Conservation (phyloP, 2,329 filamentous ascomycete genomes). For the Sphaerulina populicola region DNA sequence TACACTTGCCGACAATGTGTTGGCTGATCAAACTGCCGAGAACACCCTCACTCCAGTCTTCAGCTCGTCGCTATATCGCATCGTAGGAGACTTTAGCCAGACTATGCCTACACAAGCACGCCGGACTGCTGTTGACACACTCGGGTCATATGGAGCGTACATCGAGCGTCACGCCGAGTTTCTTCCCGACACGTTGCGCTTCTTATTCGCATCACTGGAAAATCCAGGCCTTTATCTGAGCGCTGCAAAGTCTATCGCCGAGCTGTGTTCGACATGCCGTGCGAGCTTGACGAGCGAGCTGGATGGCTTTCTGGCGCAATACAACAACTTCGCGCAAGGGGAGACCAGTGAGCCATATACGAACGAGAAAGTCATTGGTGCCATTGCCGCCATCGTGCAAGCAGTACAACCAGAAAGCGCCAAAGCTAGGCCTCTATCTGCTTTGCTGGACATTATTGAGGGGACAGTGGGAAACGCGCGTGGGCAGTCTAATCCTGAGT, state of each 20-base stretch:
- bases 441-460: constrained; percentile 55
- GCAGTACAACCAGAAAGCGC: constrained; percentile 53
- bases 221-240: constrained; percentile 52
- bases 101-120: constrained; percentile 55
- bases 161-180: constrained; percentile 62
- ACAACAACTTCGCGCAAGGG: constrained; percentile 53
- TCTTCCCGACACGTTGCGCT: constrained; percentile 61
- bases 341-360: constrained; percentile 58
- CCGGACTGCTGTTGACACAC: constrained; percentile 60
- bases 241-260: constrained; percentile 65
- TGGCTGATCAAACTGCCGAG: constrained; percentile 52
- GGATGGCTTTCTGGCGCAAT: constrained; percentile 61
- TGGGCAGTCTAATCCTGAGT: constrained; percentile 34
- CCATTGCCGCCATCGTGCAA: constrained; percentile 67
- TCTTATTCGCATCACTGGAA: constrained; percentile 63
- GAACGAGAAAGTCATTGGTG: constrained; percentile 65
- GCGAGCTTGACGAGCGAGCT: constrained; percentile 59
- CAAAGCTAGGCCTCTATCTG: constrained; percentile 48
- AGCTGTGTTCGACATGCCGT: constrained; percentile 68
- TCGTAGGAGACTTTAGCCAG: constrained; percentile 38
- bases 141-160: constrained; percentile 67
- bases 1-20: constrained; percentile 57
- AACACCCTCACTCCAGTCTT: constrained; percentile 55
- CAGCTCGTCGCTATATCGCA: constrained; percentile 50
- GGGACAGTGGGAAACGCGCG: constrained; percentile 48